These are phyloP conservation scores for Ganoderma lucidum DNA, from an alignment of 1,284 basidiomycete genomes.

Conservation along the genomic window DNA sequence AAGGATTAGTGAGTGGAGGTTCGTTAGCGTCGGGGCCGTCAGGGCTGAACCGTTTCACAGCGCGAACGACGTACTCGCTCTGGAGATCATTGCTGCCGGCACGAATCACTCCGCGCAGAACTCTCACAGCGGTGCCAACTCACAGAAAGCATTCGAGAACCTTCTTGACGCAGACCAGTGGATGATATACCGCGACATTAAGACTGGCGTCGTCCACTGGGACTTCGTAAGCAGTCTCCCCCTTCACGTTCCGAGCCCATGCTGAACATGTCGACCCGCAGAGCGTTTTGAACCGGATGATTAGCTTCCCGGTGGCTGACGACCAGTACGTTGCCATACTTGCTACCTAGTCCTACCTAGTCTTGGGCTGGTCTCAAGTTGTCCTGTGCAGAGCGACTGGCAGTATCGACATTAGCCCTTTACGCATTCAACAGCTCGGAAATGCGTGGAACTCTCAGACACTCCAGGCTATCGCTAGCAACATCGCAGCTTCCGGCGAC, in stretches of 20 bases:
- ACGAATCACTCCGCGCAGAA: slow-evolving; percentile 53
- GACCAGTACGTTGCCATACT: slow-evolving; percentile 53
- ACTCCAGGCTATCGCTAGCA: slow-evolving; percentile 51
- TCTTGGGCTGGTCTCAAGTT: not conserved
- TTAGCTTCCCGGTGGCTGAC: slow-evolving; percentile 67
- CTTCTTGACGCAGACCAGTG: slow-evolving; percentile 62
- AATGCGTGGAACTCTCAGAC: slow-evolving; percentile 55
- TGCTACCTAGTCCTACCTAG: no score
- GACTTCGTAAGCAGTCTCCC: slow-evolving; percentile 59
- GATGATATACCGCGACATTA: slow-evolving; percentile 71
- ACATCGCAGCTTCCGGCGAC: slow-evolving; percentile 45
- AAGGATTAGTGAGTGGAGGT: slow-evolving; percentile 60
- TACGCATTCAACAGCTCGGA: slow-evolving; percentile 59
- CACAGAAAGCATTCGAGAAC: slow-evolving; percentile 54
- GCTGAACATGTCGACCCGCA: slow-evolving; percentile 34
- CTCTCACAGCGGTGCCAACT: slow-evolving; percentile 26
- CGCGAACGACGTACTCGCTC: slow-evolving; percentile 57
- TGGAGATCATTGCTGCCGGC: slow-evolving; percentile 60
- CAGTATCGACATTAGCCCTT: slow-evolving; percentile 65
- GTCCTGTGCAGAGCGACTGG: slow-evolving; percentile 53
- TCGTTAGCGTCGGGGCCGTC: not conserved
- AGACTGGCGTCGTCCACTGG: slow-evolving; percentile 67
- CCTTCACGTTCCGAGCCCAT: not conserved
- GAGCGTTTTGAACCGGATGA: slow-evolving; percentile 68
- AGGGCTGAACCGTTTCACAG: slow-evolving; percentile 39